Base-by-base conservation (phyloP, 306 rosid genomes). In the Cucurbita moschata region DNA sequence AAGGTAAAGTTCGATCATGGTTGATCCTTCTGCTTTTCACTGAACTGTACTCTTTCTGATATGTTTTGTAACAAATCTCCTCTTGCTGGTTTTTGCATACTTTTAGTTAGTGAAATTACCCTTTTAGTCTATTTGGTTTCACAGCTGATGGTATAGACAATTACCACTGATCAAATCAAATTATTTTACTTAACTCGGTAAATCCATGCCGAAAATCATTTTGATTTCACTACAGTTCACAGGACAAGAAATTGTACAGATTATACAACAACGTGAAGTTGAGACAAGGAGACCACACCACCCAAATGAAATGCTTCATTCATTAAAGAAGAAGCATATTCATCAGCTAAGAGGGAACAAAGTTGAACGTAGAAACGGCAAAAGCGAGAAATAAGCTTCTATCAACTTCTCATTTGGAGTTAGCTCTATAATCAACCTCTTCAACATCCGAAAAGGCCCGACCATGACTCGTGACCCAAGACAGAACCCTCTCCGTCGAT, bases 271-370 rank as follows among this genome's bases (percentile, higher is more conserved):
- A 74, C 19, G 54, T 16, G 47, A 65, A 58, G 15, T 18, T 18
- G 58, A 46, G n/a, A 64, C 60, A 62, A 59, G 44, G 39, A 11
- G 54, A 18, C 35, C 26, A 76, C 56, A 76, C 56, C 19, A 53
- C 68, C 59, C 38, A 64, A 61, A 77, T 55, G 66, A 72, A 51
- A 50, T 63, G 43, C 18, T 75, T 50, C 39, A 35, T 57, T 61
- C 16, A 60, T 23, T n/a, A 16, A 53, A 49, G 53, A 13, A 1
- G 6, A 8, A 37, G 50, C 71, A 55, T 39, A 4, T 50, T 19
- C 68, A 71, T 91, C 75, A 91, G 82, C 96, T 91, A 37, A 94
- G 86, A 55, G 99, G 96, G 81, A 94, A 91, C 60, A 89, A 66
- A 42, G 89, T 91, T 11, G 96, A 96, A 21, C 95, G 91, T 71